Percentiles rank a stretch among this genome's conserved stretches.
Conservation (phyloP, 257 asterid species). For the Solanum ossicruentum region DNA sequence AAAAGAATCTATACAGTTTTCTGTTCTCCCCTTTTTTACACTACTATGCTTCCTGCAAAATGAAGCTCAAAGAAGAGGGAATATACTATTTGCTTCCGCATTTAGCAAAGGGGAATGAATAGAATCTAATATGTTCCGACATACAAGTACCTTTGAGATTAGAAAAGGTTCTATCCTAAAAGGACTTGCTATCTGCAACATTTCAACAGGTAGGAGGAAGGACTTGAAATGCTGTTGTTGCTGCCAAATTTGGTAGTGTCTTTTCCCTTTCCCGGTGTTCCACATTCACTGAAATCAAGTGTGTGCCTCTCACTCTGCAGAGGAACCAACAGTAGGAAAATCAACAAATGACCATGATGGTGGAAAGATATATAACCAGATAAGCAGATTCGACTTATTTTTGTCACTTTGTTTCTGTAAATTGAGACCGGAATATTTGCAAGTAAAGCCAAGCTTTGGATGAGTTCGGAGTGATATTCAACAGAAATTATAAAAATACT, state of each 20-base stretch:
- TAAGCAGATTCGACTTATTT: not conserved
- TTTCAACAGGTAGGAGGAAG: conserved; percentile 67
- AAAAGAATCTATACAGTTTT: not conserved
- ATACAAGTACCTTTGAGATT: not conserved
- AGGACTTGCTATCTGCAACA: conserved; percentile 38
- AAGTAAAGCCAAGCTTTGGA: not conserved
- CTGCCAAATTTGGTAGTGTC: conserved; percentile 31
- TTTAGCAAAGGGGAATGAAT: not conserved
- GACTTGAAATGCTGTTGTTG: conserved; percentile 23
- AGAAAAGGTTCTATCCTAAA: not conserved
- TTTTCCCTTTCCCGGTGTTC: conserved; percentile 43
- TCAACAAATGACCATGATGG: not conserved
- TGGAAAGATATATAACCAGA: not conserved
- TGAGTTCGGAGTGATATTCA: not conserved
- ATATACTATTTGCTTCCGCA: not conserved
- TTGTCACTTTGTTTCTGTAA: not conserved
- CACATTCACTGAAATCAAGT: conserved; percentile 85
- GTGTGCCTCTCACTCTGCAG: conserved; percentile 66
- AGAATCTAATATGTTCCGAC: not conserved
- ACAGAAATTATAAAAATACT: not conserved
- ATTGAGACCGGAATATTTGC: not conserved
- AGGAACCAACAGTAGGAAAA: not conserved
- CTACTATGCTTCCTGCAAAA: not conserved
- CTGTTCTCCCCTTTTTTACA: not conserved
- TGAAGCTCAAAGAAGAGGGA: not conserved